Conservation (phyloP, 768 basidiomycete genomes). For the Serendipita sp. region DNA sequence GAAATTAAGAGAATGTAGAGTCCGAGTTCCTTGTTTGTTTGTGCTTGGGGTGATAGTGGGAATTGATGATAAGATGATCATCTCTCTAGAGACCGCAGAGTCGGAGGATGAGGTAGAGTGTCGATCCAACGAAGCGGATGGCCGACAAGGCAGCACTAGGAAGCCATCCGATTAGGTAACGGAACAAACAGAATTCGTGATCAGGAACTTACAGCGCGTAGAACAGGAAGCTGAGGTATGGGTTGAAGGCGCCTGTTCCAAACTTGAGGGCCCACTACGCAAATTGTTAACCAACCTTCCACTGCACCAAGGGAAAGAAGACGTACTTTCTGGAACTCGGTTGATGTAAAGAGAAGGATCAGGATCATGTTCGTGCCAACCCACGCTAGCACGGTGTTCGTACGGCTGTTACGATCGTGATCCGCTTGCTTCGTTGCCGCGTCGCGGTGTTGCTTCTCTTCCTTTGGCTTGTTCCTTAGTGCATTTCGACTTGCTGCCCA, state of each 20-base stretch:
- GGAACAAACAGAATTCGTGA: background rate
- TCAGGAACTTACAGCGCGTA: conserved; percentile 30
- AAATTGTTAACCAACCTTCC: conserved; percentile 44
- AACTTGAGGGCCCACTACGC: conserved; percentile 16
- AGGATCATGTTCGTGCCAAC: conserved; percentile 66
- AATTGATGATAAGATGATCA: background rate
- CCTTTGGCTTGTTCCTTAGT: conserved; percentile 49
- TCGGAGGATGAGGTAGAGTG: conserved; percentile 63
- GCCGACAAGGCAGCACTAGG: conserved; percentile 61
- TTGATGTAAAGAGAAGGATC: conserved; percentile 23
- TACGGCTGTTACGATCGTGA: conserved; percentile 67
- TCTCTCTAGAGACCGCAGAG: conserved; percentile 41
- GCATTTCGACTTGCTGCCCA: conserved; percentile 65
- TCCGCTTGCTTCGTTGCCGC: conserved; percentile 81
- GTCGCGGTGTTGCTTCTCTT: conserved; percentile 66
- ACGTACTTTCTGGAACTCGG: conserved; percentile 9
- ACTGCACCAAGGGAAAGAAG: background rate
- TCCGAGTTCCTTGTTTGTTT: background rate
- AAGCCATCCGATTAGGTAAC: background rate
- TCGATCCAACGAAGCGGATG: conserved; percentile 63
- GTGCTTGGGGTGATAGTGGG: too few relatives aligned
- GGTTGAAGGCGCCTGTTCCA: conserved; percentile 53
- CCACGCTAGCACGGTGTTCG: conserved; percentile 72
- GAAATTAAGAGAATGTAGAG: background rate
- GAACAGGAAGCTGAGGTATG: conserved; percentile 79